Percentiles rank a stretch among this genome's conserved stretches.
These are phyloP conservation scores for Dendrostoma leiphaemia DNA, from an alignment of 2,329 filamentous ascomycete genomes.

Conservation along the genomic window DNA sequence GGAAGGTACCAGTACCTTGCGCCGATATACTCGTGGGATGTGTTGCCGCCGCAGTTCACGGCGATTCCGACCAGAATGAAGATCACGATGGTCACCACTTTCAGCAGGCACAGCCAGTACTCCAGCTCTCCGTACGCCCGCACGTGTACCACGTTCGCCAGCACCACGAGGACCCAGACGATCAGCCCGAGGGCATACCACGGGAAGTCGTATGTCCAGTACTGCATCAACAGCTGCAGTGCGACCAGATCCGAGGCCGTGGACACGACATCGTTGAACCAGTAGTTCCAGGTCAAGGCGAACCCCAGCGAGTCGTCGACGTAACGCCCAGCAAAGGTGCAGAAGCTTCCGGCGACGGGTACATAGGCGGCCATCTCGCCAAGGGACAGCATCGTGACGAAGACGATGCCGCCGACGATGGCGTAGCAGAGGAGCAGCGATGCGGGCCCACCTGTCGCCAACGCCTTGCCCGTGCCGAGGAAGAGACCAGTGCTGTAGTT, in stretches of 20 bases:
- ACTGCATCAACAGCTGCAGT: conserved; percentile 56
- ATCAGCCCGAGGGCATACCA: conserved; percentile 63
- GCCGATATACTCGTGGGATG: conserved; percentile 53
- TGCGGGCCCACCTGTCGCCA: conserved; percentile 58
- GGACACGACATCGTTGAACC: conserved; percentile 64
- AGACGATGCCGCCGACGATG: conserved; percentile 56
- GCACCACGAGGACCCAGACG: conserved; percentile 55
- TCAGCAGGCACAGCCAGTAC: conserved; percentile 56
- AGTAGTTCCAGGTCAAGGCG: conserved; percentile 58
- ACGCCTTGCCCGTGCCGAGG: conserved; percentile 58
- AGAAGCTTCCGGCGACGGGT: conserved; percentile 53
- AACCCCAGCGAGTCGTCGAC: conserved; percentile 55
- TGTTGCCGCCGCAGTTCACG: conserved; percentile 59
- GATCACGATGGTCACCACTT: conserved; percentile 52
- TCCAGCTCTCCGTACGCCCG: conserved; percentile 55
- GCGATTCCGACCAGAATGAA: conserved; percentile 64
- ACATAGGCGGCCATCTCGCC: conserved; percentile 61
- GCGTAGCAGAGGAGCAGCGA: conserved; percentile 57
- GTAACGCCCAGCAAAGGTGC: conserved; percentile 52
- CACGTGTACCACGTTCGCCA: conserved; percentile 51
- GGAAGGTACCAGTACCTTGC: conserved; percentile 56
- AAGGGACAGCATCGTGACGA: conserved; percentile 56
- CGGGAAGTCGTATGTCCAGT: conserved; percentile 62
- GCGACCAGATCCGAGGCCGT: conserved; percentile 61
- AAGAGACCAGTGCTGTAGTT: conserved; percentile 55